Base-by-base conservation (phyloP, 1,284 basidiomycete genomes). In the Wallemia mellicola region DNA sequence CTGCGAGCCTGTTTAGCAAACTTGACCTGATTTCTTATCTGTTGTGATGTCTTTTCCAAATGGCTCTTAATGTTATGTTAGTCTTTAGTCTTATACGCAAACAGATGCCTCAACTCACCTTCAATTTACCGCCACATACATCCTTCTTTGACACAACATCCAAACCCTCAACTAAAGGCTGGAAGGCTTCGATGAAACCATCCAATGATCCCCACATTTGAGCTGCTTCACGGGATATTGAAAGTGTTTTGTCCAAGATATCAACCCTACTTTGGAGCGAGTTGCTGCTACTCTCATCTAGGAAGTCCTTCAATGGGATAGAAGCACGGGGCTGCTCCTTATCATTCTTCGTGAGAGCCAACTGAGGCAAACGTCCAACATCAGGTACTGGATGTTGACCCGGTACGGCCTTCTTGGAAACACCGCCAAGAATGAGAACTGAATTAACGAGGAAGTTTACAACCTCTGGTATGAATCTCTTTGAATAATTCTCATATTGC, bases 381-480 rank as follows among this genome's bases (percentile, higher is more conserved):
- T 89, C 85, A 9, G 81, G 83, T n/a, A 76, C 74, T 0, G 84
- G 76, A 67, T 86, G 82, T 2, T 69, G 71, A 1, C 80, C 80
- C 2, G 80, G 83, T 38, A 85, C 64, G 1, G 73, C 71, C 57
- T 70, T 69, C 33, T 66, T 67, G 28, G 71, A 70, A 67, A 78
- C 80, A 19, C 83, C 84, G 0, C 81, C 75, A 9, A 96, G 76
- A 64, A 85, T 78, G 25, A 87, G 71, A 28, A 86, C 68, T 1
- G 79, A 68, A 61, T 82, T 82, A 19, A 80, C 72, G 28, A 87
- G 67, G 67, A 92, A 92, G 69, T 85, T 92, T 63, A 89, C 68
- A 1, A 77, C 85, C 69, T 99, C 94, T 0, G 94, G 94, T 1
- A 94, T 78, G 38, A 92, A 71, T 2, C 92, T 79, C 67, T 85